Evolutionary conservation across 1,284 basidiomycete species (phyloP).

Genomic region (Cutaneotrichosporon sp.): DNA sequence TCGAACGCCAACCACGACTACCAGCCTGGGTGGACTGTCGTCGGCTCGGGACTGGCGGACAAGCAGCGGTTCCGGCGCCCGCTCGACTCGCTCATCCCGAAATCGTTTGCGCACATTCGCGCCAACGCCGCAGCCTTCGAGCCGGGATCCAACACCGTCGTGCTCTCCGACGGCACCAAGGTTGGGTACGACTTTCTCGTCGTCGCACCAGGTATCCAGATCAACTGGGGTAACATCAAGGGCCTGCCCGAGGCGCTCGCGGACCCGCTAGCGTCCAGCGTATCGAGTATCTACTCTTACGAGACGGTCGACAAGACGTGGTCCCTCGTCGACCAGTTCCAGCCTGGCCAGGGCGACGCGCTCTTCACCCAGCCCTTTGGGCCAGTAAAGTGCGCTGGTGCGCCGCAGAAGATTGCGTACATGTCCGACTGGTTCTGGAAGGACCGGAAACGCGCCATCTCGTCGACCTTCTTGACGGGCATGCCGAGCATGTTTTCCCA

Average conservation of each 20-base stretch:
- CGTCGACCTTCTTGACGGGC: conserved; percentile 83
- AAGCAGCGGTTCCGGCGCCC: conserved; percentile 66
- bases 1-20: conserved; percentile 41
- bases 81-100: conserved; percentile 64
- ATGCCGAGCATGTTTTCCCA: conserved; percentile 84
- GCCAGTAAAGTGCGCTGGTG: conserved; percentile 90
- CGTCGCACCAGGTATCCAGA: conserved; percentile 82
- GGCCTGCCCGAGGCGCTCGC: conserved; percentile 73
- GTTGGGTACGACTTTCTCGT: conserved; percentile 82
- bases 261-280: conserved; percentile 65
- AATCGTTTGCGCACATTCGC: conserved; percentile 66
- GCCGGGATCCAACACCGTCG: conserved; percentile 69
- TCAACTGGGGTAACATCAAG: conserved; percentile 67
- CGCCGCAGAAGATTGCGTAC: conserved; percentile 92
- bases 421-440: conserved; percentile 61
- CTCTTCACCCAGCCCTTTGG: conserved; percentile 97
- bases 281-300: conserved; percentile 89
- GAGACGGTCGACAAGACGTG: conserved; percentile 82
- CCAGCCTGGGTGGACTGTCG: conserved; percentile 86
- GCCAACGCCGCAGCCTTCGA: conserved; percentile 71
- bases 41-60: conserved; percentile 70
- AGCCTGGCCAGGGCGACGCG: conserved; percentile 63
- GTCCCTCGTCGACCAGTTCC: conserved; percentile 69
- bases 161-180: conserved; percentile 61
- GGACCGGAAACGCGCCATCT: conserved; percentile 39